Percentiles rank a stretch among this genome's conserved stretches.
Evolutionary conservation across 1,284 basidiomycete species (phyloP).

Genomic region (Malassezia yamatoensis): DNA sequence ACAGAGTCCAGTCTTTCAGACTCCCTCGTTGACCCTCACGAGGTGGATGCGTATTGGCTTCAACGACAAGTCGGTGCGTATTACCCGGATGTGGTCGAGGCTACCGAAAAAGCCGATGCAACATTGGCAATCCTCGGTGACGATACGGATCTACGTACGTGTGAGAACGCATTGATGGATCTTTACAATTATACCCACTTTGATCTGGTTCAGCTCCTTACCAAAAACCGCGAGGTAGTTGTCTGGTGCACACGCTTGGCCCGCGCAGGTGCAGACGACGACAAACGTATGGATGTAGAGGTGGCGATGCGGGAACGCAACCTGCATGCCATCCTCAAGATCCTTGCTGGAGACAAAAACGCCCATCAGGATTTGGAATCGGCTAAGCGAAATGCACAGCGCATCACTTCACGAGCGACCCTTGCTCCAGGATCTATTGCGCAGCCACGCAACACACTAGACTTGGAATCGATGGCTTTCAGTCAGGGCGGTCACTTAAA

Average conservation of each 20-base stretch:
- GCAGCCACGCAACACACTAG: constrained; percentile 74
- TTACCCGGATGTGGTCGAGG: constrained; percentile 87
- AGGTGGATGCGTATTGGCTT: constrained; percentile 96
- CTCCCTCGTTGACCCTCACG: constrained; percentile 68
- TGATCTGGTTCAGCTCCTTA: constrained; percentile 77
- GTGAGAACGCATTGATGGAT: constrained; percentile 94
- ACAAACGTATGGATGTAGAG: constrained; percentile 85
- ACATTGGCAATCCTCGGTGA: constrained; percentile 73
- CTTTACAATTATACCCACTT: constrained; percentile 87
- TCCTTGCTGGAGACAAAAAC: constrained; percentile 51
- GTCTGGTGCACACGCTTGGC: constrained; percentile 98
- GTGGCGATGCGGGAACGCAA: constrained; percentile 97
- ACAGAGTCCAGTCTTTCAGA: constrained; percentile 48
- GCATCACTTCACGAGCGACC: constrained; percentile 73
- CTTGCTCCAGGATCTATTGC: constrained; percentile 71
- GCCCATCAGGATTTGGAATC: constrained; percentile 64
- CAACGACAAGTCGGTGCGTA: constrained; percentile 82
- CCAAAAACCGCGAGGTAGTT: constrained; percentile 89
- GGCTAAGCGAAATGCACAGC: constrained; percentile 39
- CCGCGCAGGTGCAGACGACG: constrained; percentile 66
- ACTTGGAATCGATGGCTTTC: constrained; percentile 90
- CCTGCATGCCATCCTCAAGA: constrained; percentile 86
- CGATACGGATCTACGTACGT: constrained; percentile 83
- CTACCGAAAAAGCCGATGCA: constrained; percentile 75
- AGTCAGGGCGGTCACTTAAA: constrained; percentile 90